These are phyloP conservation scores for Omphalotus guepiniiformis DNA, from an alignment of 768 basidiomycete species.

Conservation along the genomic window DNA sequence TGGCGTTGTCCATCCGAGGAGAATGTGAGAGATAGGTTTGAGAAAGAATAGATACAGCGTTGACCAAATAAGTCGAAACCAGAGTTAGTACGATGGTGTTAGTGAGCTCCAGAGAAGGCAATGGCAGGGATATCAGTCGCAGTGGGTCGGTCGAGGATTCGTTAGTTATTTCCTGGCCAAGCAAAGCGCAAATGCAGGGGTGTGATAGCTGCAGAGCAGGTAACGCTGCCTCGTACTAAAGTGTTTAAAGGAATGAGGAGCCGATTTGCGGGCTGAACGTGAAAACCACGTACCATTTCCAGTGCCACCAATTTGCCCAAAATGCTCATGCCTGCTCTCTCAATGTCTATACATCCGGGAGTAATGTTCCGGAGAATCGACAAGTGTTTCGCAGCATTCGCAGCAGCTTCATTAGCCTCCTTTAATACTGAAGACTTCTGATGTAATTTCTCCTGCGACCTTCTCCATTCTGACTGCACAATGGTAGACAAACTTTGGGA, in stretches of 20 bases:
- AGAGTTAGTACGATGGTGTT: conserved; percentile 42
- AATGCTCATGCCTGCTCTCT: conserved; percentile 67
- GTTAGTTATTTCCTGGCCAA: conserved; percentile 5
- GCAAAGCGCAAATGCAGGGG: conserved; percentile 33
- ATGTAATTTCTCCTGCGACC: conserved; percentile 22
- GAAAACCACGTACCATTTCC: conserved; percentile 57
- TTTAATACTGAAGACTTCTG: conserved; percentile 23
- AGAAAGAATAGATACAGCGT: conserved; percentile 43
- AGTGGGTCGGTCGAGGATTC: not conserved
- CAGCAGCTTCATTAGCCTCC: conserved; percentile 28
- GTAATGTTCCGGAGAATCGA: conserved; percentile 39
- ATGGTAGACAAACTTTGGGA: conserved; percentile 52
- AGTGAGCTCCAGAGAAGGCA: not conserved
- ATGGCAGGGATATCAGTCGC: conserved; percentile 21
- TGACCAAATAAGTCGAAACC: conserved; percentile 55
- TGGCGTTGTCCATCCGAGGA: conserved; percentile 10
- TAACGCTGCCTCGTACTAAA: conserved; percentile 51
- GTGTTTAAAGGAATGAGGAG: not conserved
- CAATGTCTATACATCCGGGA: conserved; percentile 56
- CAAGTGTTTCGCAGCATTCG: conserved; percentile 43
- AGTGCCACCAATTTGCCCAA: conserved; percentile 62
- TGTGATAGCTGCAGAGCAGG: conserved; percentile 43
- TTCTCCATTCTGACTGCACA: conserved; percentile 61
- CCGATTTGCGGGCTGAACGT: not conserved
- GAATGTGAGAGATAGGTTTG: conserved; percentile 21